Percentiles rank a stretch among this genome's conserved stretches.
Evolutionary conservation across 2,329 filamentous ascomycete species (phyloP).

Genomic region (Plenodomus biglobosus): DNA sequence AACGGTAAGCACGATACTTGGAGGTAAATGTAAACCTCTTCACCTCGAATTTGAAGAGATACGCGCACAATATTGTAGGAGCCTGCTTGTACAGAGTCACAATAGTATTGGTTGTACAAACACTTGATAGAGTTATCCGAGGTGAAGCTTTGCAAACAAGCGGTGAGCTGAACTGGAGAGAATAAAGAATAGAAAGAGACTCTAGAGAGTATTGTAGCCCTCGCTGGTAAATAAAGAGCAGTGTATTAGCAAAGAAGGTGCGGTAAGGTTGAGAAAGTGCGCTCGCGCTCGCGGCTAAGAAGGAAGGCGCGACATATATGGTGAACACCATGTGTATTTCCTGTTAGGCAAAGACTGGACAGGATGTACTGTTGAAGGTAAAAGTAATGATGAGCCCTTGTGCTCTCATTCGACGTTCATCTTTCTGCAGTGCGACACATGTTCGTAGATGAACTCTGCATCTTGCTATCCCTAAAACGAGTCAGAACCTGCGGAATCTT

Average conservation of each 20-base stretch:
- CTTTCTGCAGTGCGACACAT: too few relatives aligned
- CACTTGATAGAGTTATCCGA: neutral
- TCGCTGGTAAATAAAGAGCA: constrained; percentile 2
- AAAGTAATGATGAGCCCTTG: too few relatives aligned
- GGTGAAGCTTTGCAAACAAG: neutral
- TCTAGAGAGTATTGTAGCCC: neutral
- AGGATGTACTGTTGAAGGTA: too few relatives aligned
- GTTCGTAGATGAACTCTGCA: too few relatives aligned
- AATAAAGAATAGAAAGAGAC: neutral
- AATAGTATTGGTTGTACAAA: neutral
- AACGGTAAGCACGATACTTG: neutral
- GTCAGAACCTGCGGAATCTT: neutral
- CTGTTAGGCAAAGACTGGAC: neutral
- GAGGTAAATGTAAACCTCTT: neutral
- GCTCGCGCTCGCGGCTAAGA: neutral
- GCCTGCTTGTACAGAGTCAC: neutral
- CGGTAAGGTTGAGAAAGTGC: constrained; percentile 11
- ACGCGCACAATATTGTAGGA: neutral
- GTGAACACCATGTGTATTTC: neutral
- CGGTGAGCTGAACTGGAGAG: neutral
- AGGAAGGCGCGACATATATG: constrained; percentile 8
- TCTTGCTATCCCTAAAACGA: neutral
- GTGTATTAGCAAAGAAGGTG: constrained; percentile 17
- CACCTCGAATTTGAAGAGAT: neutral
- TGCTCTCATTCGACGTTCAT: too few relatives aligned